Conservation (phyloP, 2,329 filamentous ascomycete species). For the Trichoderma breve region DNA sequence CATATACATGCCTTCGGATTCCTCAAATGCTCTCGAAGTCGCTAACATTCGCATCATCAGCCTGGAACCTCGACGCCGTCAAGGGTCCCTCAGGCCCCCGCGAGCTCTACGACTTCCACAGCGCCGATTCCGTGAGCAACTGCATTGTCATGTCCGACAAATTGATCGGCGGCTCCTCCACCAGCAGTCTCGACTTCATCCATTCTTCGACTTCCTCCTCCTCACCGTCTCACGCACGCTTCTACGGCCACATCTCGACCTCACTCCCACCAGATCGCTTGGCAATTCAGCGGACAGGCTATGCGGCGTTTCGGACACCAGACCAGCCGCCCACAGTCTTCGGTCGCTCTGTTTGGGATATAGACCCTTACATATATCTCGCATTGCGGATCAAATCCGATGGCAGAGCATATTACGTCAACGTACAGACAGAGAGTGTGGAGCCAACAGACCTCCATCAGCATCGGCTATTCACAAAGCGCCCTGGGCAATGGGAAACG, state of each 20-base stretch:
- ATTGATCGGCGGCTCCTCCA: conserved; percentile 84
- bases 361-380: conserved; percentile 84
- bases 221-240: conserved; percentile 62
- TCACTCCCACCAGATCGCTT: conserved; percentile 72
- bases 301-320: conserved; percentile 83
- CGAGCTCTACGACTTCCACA: conserved; percentile 62
- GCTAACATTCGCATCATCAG: conserved; percentile 41
- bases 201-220: conserved; percentile 25
- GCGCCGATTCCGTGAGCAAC: conserved; percentile 44
- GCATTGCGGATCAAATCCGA: conserved; percentile 88
- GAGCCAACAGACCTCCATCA: conserved; percentile 96
- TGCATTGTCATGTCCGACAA: conserved; percentile 82
- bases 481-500: conserved; percentile 89
- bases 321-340: conserved; percentile 79
- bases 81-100: conserved; percentile 63
- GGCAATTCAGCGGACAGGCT: conserved; percentile 77
- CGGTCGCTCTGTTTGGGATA: conserved; percentile 80
- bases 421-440: conserved; percentile 91
- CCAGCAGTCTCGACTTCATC: conserved; percentile 67
- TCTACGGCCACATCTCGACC: conserved; percentile 85
- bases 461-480: conserved; percentile 77
- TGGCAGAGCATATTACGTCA: conserved; percentile 88
- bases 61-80: conserved; percentile 66
- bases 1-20: not conserved
- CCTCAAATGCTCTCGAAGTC: not conserved